Evolutionary conservation across 305 asterid species (phyloP), one percentile per base, ranked within the genome.

Genomic region (Solanum chacoense): DNA sequence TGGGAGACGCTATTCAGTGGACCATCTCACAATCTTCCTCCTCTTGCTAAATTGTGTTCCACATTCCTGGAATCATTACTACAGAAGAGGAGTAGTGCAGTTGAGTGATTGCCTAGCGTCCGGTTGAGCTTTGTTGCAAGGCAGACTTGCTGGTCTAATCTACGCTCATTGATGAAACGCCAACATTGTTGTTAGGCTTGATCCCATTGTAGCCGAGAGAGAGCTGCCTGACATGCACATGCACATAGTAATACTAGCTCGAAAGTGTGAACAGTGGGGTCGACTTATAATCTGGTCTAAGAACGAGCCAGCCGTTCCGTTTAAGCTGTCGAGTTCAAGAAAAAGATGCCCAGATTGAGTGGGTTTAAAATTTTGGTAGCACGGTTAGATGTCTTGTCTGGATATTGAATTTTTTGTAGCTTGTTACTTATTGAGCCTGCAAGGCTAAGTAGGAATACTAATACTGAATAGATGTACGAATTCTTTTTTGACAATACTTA

Each of bases 21-120:
- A 76, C 96, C 98, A 75, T 95, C 99, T 88, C 99, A 97, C 89
- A 92, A 75, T 29, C 97, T 96, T 88, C 98, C 96, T 90, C 96
- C 98, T 42, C 94, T 95, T 35, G 89, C 94, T 88, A 95, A 93
- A 92, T 65, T 96, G 90, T 94, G 98, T 87, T 89, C 93, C 2
- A 93, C 89, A n/a, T 96, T 93, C 91, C 89, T 96, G 75, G 99
- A 96, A 89, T 95, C 99, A 4, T 90, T 94, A 87, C 91, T 95
- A 59, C 97, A 93, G 90, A 94, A 94, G 90, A 94, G 98, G 87
- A 78, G 90, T 7, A 88, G 88, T 8, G 34, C 89, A 50, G 94
- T 92, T 75, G 93, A 92, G 83, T 92, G 93, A 91, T 12, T 28
- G 31, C 11, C 40, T 20, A 11, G 55, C 1, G 20, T n/a, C 31